Evolutionary conservation across 805 yeast genomes (phyloP), one percentile per base, ranked within the genome.

Genomic region (Kodamaea sagamina): DNA sequence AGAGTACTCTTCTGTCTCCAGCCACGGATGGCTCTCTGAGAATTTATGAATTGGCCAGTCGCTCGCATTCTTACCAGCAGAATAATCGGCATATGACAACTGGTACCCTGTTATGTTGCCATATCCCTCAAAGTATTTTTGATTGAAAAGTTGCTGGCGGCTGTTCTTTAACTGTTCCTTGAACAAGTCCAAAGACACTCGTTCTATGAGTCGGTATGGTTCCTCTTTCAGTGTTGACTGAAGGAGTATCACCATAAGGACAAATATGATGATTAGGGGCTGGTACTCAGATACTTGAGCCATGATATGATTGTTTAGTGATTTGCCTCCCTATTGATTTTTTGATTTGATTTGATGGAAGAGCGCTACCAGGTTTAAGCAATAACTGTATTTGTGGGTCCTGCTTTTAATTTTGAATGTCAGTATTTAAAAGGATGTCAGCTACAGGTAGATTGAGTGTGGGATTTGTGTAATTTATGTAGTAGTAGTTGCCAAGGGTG

Each of bases 91-190:
- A 52, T 86, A 87, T 22, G 88, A 78, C 25, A 83, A 61, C 52
- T 71, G 74, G 45, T 83, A 78, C 3, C 96, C 96, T 0, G 93
- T 84, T 11, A 87, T 59, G 52, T 86, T 84, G 1, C 86, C 85
- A 57, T 81, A 82, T 4, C 86, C 88, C 3, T 62, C 47, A 13
- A 57, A 42, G 58, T 74, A 82, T 1, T 75, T 69, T 32, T 77
- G 58, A 28, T 70, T 64, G 10, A 48, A 51, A 25, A 83, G 48
- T 32, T 50, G 47, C 4, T 39, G 29, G n/a, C 43, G 53, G 34
- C 51, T 40, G n/a, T 42, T 26, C 25, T 43, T 42, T 4, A 68
- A 47, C 19, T 54, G 44, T n/a, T 52, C 45, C 39, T 59, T 64
- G 46, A 59, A 68, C 12, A 44, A 40, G 10, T 32, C 43, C 28